phyloP scores from a whole-genome alignment of 164 flowering plant species.

The Amborella trichopoda region DNA sequence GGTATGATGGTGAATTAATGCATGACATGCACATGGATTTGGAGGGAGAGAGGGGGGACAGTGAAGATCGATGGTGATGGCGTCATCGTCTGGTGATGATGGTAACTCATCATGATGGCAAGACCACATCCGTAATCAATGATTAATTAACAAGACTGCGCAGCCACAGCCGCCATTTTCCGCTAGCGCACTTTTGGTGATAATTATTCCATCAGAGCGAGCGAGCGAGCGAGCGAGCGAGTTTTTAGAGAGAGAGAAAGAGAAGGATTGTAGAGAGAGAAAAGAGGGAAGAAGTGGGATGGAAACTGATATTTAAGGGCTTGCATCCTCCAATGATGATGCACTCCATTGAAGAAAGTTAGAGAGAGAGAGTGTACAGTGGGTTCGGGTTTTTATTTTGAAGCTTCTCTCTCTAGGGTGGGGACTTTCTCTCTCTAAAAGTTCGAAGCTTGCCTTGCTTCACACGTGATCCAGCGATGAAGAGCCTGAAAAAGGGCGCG shows the following conservation, averaged over 20 bases:
- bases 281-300: background rate
- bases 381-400: background rate
- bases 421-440: too few relatives aligned
- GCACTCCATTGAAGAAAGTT: background rate
- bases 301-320: background rate
- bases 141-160: slow-evolving; percentile 24
- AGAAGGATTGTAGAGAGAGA: background rate
- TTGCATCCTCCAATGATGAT: slow-evolving; percentile 1
- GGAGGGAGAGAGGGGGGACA: too few relatives aligned
- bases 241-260: background rate
- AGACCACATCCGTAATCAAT: background rate
- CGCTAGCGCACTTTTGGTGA: slow-evolving; percentile 11
- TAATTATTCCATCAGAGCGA: slow-evolving; percentile 15
- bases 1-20: too few relatives aligned
- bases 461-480: slow-evolving; percentile 22
- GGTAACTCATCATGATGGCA: too few relatives aligned
- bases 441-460: slow-evolving; percentile 16
- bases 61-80: too few relatives aligned
- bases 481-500: slow-evolving; percentile 3
- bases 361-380: background rate
- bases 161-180: slow-evolving; percentile 71
- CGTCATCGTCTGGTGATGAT: too few relatives aligned
- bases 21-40: too few relatives aligned
- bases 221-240: background rate
- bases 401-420: too few relatives aligned